Evolutionary conservation across 1,139 yeast genomes (phyloP), one percentile per base, ranked within the genome.

Genomic region (Schwanniomyces etchellsii): DNA sequence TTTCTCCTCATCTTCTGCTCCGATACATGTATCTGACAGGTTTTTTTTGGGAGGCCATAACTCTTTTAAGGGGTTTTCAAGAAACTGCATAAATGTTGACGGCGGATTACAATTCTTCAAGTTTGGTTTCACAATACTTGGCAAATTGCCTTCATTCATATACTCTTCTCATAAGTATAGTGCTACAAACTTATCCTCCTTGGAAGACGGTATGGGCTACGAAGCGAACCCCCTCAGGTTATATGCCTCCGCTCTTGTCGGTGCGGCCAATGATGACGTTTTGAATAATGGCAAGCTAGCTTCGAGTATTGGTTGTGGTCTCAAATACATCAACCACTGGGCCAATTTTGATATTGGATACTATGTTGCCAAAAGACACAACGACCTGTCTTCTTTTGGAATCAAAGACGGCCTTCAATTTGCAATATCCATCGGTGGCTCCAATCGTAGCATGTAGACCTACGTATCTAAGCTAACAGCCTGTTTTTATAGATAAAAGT

Each of bases 281-380:
- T 29, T 53, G 14, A 37, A 43, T 16, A 55, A 50, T 22, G 38
- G 42, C 9, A 40, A 48, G 13, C 44, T 52, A 12, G 68, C 65
- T 7, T 34, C 64, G 12, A 47, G 58, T 27, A 52, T 62, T 24
- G 74, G 74, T 3, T 52, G 64, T 34, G 77, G 77, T 2, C 40
- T 67, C 27, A 55, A 52, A 29, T 67, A 66, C 43, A 51, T 63
- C 40, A 62, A 62, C 40, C 51, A 61, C 26, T 64, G 67, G 61
- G 75, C 74, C 31, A 57, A 57, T 28, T 62, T 72, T 36, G 72
- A 71, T 39, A 45, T 69, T 26, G 73, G 74, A 5, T 73, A 71
- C 47, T 60, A 52, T 40, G 50, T 65, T 12, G 53, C 71, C 24
- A 50, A 48, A 30, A 51, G 66, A 35, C 35, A 52, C 20, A 47